Base-by-base conservation (phyloP, 192 early-diverging fungal genomes). In the Coemansia sp. region DNA sequence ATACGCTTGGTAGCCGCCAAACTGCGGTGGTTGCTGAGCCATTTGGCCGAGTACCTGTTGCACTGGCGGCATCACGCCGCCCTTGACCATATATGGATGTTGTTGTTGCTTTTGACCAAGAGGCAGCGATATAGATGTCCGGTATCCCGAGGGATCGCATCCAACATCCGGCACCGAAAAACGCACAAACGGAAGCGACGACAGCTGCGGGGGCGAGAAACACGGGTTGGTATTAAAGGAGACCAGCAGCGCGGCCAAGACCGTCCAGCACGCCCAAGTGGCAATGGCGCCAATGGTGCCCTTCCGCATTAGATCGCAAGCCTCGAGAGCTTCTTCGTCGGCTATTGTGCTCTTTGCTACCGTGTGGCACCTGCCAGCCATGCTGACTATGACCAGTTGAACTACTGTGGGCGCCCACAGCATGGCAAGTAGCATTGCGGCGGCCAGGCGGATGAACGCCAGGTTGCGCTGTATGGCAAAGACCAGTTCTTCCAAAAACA, bases 241-340 rank as follows among this genome's bases (percentile, higher is more conserved):
- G n/a, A 68, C 42, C 36, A 80, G 44, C 19, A 73, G 4, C 34
- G 64, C 22, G 0, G 76, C 56, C 8, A 80, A 24, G 21, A 68
- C 35, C 14, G 44, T 63, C 75, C 69, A 78, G 46, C 65, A 58
- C 4, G 48, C 59, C 69, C 75, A 78, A 0, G 63, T 50, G 0
- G 57, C 46, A 15, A 62, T 27, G 5, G 56, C 58, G 10, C 65
- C 62, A 6, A 72, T 53, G 15, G 58, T 52, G 7, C 65, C 75
- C 29, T 78, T 68, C 8, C 70, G 67, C 58, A 78, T 22, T 56
- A 72, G 6, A 40, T 46, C 56, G 56, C 75, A 78, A 1, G 43
- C 68, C 5, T 46, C 27, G 12, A 57, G 8, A 43, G 59, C 44
- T 5, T 14, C 59, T 33, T 21, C 35, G 12, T 60, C 43, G 29